phyloP scores from a whole-genome alignment of 768 basidiomycete genomes.

The Rhizopogon roseolus region DNA sequence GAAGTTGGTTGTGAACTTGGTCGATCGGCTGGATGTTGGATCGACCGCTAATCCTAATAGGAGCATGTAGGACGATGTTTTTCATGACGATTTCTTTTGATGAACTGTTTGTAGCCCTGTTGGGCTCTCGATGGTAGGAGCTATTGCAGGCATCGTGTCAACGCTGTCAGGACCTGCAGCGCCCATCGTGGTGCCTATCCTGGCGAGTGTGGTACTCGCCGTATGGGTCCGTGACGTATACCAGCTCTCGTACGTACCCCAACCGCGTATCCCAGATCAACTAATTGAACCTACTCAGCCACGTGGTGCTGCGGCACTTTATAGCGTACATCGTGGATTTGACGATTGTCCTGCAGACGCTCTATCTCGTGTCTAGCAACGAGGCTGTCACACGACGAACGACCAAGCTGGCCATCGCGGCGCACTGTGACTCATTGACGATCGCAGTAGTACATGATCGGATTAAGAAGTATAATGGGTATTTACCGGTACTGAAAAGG shows the following conservation, averaged over 20 bases:
- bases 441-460: background rate
- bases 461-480: background rate
- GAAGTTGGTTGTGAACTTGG: background rate
- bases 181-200: background rate
- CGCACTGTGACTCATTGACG: background rate
- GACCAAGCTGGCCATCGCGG: background rate
- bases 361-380: constrained; percentile 5
- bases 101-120: background rate
- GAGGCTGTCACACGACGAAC: background rate
- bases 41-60: background rate
- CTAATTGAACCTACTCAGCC: no score
- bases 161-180: background rate
- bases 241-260: background rate
- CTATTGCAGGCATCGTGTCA: no score
- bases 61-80: background rate
- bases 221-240: background rate
- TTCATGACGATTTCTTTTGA: background rate
- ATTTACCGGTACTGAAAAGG: background rate
- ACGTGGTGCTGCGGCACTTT: no score
- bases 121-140: no score
- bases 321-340: constrained; percentile 20
- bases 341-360: constrained; percentile 17
- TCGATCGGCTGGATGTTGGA: background rate
- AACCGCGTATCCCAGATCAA: no score
- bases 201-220: no score